Percentiles rank a stretch among this genome's conserved stretches.
These are phyloP conservation scores for Botrytis paeoniae DNA, from an alignment of 2,329 filamentous ascomycete species.

Conservation along the genomic window DNA sequence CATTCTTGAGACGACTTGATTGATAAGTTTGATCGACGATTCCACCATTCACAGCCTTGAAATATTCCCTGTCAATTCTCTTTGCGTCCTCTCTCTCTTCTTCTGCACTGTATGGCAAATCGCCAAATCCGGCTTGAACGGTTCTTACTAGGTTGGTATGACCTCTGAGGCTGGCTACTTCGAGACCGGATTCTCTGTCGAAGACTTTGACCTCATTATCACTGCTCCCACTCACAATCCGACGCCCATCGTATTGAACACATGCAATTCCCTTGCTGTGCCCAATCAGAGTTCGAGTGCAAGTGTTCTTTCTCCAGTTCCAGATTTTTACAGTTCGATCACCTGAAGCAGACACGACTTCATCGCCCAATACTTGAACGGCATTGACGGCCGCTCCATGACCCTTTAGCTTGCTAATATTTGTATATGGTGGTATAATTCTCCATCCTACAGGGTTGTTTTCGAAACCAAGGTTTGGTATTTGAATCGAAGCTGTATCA, in stretches of 20 bases:
- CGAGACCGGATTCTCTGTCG: slow-evolving; percentile 78
- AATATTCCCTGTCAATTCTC: slow-evolving; percentile 70
- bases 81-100: slow-evolving; percentile 72
- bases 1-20: slow-evolving; percentile 41
- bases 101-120: slow-evolving; percentile 74
- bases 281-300: slow-evolving; percentile 74
- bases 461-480: slow-evolving; percentile 56
- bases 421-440: slow-evolving; percentile 62
- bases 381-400: slow-evolving; percentile 94
- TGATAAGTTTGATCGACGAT: slow-evolving; percentile 33
- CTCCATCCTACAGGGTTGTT: slow-evolving; percentile 46
- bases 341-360: slow-evolving; percentile 92
- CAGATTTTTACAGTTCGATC: slow-evolving; percentile 93
- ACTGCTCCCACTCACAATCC: slow-evolving; percentile 93
- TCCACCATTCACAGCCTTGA: slow-evolving; percentile 55
- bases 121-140: slow-evolving; percentile 91
- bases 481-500: slow-evolving; percentile 51
- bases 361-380: slow-evolving; percentile 80
- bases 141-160: slow-evolving; percentile 87
- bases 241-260: slow-evolving; percentile 89
- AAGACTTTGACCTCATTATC: slow-evolving; percentile 96
- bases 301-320: slow-evolving; percentile 79
- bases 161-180: slow-evolving; percentile 81
- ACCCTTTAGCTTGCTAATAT: slow-evolving; percentile 77
- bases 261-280: slow-evolving; percentile 96